These are phyloP conservation scores for Apiospora saccharicola DNA, from an alignment of 2,329 filamentous ascomycete genomes.

Conservation along the genomic window DNA sequence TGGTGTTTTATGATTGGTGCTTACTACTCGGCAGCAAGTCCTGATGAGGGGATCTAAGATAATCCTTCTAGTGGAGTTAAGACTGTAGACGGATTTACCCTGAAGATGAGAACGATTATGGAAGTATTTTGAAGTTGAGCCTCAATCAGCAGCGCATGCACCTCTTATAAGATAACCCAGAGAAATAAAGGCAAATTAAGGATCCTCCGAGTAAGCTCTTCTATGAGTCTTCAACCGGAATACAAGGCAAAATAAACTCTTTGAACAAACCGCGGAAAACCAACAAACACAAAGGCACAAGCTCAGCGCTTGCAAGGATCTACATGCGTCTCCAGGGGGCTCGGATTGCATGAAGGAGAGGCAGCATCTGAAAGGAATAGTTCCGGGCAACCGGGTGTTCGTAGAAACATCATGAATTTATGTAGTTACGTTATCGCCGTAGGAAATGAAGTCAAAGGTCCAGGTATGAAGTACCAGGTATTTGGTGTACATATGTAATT, in stretches of 20 bases:
- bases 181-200: neutral
- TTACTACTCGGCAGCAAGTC: neutral
- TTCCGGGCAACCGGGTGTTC: too few relatives aligned
- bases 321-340: too few relatives aligned
- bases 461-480: neutral
- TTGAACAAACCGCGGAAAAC: too few relatives aligned
- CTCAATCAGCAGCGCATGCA: neutral
- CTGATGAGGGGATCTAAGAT: neutral
- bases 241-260: too few relatives aligned
- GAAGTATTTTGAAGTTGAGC: neutral
- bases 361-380: neutral
- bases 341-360: too few relatives aligned
- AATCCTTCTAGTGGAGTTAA: slow-evolving; percentile 8
- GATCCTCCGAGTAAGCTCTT: too few relatives aligned
- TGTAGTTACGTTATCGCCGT: too few relatives aligned
- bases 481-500: neutral
- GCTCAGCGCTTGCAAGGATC: too few relatives aligned
- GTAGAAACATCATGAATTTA: too few relatives aligned
- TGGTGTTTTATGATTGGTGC: slow-evolving; percentile 2
- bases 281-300: too few relatives aligned
- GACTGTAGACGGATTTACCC: slow-evolving; percentile 1
- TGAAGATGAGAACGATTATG: neutral
- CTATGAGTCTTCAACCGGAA: too few relatives aligned
- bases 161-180: neutral
- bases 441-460: too few relatives aligned